Evolutionary conservation across 2,329 filamentous ascomycete species (phyloP), one percentile per base, ranked within the genome.

Genomic region (Tolypocladium amazonense): DNA sequence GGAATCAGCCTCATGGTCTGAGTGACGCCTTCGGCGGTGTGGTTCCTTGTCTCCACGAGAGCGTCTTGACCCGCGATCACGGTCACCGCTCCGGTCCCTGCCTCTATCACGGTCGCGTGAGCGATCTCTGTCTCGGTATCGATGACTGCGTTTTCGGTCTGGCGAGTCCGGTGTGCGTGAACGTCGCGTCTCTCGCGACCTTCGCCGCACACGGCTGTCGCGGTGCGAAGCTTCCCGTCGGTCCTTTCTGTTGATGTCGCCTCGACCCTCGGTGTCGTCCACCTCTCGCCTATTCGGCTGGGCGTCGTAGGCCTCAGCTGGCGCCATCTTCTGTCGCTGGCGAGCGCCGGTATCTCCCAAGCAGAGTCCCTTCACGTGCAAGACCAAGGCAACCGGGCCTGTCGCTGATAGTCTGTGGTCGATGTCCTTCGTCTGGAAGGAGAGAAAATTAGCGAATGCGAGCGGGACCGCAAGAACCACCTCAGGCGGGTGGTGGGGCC

Each of bases 31-130:
- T 56, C 70, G 68, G 56, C 64, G 63, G 59, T 68, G 63, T 52
- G 65, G 64, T 41, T 66, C 62, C 59, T 60, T 64, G 23, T 72
- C 67, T 53, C 76, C 70, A 61, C 71, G 71, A 62, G 72, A 74
- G 54, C 69, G 67, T 61, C 66, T 68, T 45, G 69, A 66, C 62
- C 68, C 68, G 45, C 61, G 56, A n/a, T 68, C 64, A 30, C 63
- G 61, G 33, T 64, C 64, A 6, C 64, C 56, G 25, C 62, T 60
- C 14, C 57, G 30, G 15, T 58, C 56, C 11, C 60, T 14, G 35
- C 66, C 63, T 30, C 65, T 63, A 47, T 72, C 69, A 57, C 66
- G 66, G 59, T 66, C 72, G 20, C n/a, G 43, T 38, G 59, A 68
- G 62, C 57, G 61, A 64, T 60, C 66, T 66, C 56, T 60, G 63